Evolutionary conservation across 768 basidiomycete species (phyloP), one percentile per base, ranked within the genome.

Genomic region (Tulasnella sp.): DNA sequence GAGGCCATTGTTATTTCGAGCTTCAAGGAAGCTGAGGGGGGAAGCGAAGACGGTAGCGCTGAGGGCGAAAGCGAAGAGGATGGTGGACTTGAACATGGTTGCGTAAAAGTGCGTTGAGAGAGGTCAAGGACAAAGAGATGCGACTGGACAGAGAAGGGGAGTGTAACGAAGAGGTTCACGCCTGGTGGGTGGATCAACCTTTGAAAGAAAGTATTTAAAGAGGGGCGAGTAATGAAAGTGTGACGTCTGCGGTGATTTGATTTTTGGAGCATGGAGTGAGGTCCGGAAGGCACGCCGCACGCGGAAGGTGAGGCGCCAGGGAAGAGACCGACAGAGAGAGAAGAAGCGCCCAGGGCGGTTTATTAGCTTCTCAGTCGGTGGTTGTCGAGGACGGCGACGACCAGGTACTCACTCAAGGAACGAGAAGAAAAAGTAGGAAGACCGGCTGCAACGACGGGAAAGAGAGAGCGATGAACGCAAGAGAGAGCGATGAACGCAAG

Each of bases 41-140:
- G 74, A 75, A 37, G 74, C 74, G 16, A 37, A 37, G 74, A 75
- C 46, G 37, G 40, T 20, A 37, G 74, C 44, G 37, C 26, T 26
- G 46, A 55, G 39, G 23, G 46, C 74, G 20, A 75, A 23, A 44
- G 74, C 74, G 74, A 75, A 23, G 39, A 51, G 13, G 40, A 73
- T 73, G 71, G 37, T 15, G 29, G 71, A 73, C 39, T 73, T 73
- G 71, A 73, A 42, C 71, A 42, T 67, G 29, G n/a, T n/a, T n/a
- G n/a, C n/a, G n/a, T 67, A n/a, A n/a, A n/a, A n/a, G n/a, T 10
- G 61, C 61, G 26, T 44, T 5, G 13, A 67, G 57, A 67, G 61
- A 15, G 23, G 2, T 29, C 29, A 3, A 67, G 32, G 61, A 57
- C 6, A 15, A 13, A 44, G 42, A 44, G 42, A 44, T 44, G 42